These are phyloP conservation scores for Metarhizium humberi DNA, from an alignment of 2,329 filamentous ascomycete genomes.

Conservation along the genomic window DNA sequence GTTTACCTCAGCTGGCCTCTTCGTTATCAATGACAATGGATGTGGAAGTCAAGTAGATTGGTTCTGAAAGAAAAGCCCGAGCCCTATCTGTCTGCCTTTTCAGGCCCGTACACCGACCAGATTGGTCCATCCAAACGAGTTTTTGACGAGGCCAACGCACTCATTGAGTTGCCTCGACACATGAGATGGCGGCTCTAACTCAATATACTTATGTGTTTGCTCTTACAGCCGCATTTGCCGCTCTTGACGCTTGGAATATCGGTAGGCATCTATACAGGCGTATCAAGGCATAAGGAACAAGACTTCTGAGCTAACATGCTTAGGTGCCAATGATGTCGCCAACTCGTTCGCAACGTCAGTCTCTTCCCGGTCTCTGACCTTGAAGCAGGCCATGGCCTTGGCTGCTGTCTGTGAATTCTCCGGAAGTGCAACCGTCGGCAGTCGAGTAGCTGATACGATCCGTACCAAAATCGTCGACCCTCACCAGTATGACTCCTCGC, in stretches of 20 bases:
- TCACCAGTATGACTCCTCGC: too few relatives aligned
- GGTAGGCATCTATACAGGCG: conserved; percentile 21
- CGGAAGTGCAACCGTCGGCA: conserved; percentile 30
- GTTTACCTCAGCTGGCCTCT: too few relatives aligned
- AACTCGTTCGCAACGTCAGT: conserved; percentile 39
- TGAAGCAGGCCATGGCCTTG: conserved; percentile 35
- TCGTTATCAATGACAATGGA: too few relatives aligned
- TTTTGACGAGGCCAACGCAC: too few relatives aligned
- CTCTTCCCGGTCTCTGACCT: conserved; percentile 34
- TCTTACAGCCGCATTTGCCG: conserved; percentile 45
- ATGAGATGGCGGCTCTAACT: conserved; percentile 16
- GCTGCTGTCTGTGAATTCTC: conserved; percentile 34
- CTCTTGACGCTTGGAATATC: conserved; percentile 52
- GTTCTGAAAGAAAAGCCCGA: too few relatives aligned
- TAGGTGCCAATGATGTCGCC: conserved; percentile 41
- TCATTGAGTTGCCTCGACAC: too few relatives aligned
- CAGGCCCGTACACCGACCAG: too few relatives aligned
- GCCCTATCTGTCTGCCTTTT: too few relatives aligned
- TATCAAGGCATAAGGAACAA: too few relatives aligned
- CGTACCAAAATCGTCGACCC: too few relatives aligned
- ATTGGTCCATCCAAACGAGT: too few relatives aligned
- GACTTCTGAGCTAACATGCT: neutral
- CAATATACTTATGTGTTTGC: conserved; percentile 49
- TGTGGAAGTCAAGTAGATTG: too few relatives aligned
- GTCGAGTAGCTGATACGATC: conserved; percentile 16